phyloP scores from a whole-genome alignment of 1,139 yeast genomes.

The Blastobotrys arbuscula region DNA sequence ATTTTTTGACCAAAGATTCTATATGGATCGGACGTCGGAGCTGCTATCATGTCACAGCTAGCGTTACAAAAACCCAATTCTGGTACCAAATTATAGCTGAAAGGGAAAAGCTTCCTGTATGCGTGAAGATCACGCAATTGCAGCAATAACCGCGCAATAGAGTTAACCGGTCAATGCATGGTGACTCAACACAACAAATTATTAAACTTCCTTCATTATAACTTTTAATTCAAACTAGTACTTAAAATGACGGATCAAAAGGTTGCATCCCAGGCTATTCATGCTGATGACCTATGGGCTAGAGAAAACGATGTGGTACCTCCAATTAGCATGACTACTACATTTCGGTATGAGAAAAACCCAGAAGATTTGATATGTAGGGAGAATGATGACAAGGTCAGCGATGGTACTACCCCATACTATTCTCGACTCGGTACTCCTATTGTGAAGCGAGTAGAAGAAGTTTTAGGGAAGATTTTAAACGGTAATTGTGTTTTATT shows the following conservation, averaged over 20 bases:
- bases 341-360: slow-evolving; percentile 58
- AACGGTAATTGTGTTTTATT: slow-evolving; percentile 55
- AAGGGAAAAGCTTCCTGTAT: too few species aligned
- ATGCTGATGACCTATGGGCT: background rate
- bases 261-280: background rate
- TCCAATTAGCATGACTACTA: slow-evolving; percentile 79
- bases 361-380: slow-evolving; percentile 45
- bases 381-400: slow-evolving; percentile 27
- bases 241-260: background rate
- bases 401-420: slow-evolving; percentile 29
- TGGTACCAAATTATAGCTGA: too few species aligned
- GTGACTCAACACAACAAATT: too few species aligned
- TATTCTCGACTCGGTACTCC: slow-evolving; percentile 78
- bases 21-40: too few species aligned
- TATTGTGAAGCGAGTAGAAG: slow-evolving; percentile 61
- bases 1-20: too few species aligned
- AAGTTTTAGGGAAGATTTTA: slow-evolving; percentile 53
- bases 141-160: too few species aligned
- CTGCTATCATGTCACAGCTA: too few species aligned
- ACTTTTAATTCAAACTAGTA: too few species aligned
- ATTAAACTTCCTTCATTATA: too few species aligned
- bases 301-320: slow-evolving; percentile 54
- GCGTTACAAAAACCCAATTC: too few species aligned
- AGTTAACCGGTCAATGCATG: too few species aligned
- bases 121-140: too few species aligned